Base-by-base conservation (phyloP, 2,329 filamentous ascomycete species). In the Penicillium nordicum region DNA sequence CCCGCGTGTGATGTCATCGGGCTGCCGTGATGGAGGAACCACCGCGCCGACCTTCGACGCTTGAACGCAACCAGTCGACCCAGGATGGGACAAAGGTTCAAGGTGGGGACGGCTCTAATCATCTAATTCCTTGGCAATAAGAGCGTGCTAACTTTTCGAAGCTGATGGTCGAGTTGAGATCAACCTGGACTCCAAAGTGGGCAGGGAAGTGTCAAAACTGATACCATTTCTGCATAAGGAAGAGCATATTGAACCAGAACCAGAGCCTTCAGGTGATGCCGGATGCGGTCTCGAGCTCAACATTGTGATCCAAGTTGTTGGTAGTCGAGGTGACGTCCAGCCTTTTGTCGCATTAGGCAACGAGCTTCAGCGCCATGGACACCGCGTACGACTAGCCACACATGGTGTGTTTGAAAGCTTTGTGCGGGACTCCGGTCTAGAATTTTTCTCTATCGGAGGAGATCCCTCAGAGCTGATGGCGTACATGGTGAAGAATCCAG, bases 311-410 rank as follows among this genome's bases (percentile, higher is more conserved):
- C 81, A 83, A 53, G 78, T 82, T 3, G 80, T 84, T 73, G 83
- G 29, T 77, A 85, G 62, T 79, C 82, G 4, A 11, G 81, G 81
- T 5, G 81, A 84, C 63, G 79, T 83, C 1, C 83, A 86, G 55
- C 83, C 83, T 0, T 85, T 86, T 55, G 71, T 86, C 45, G 80
- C 82, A 0, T 71, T 86, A 2, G 83, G 80, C 0, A 77, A 75
- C 36, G 75, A 78, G n/a, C 67, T 85, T 0, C 75, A 80, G 58
- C 68, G 73, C 2, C 73, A 79, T 50, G 78, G 79, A 4, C 82
- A 85, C 62, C 78, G 82, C 14, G 80, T 85, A 1, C 77, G 83
- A 7, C 67, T 85, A 6, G 82, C 81, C 37, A 84, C 82, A 0
- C 82, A 84, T 63, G 61, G 73, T 3, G 74, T 76, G 8, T 84